phyloP scores from a whole-genome alignment of 306 rosid species.

The Nissolia schottii region DNA sequence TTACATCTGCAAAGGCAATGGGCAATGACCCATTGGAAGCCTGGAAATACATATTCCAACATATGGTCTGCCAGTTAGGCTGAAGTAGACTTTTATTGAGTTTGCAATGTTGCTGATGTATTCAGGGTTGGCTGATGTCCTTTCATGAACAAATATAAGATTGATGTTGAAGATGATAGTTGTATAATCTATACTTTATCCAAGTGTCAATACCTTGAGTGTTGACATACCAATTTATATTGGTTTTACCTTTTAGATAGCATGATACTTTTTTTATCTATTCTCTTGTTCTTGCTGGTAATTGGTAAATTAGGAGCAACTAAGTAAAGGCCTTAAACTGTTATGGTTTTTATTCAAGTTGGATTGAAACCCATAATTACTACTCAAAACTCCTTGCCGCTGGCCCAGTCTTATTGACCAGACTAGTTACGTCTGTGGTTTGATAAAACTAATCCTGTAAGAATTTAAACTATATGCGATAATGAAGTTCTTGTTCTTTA shows the following conservation, averaged over 20 bases:
- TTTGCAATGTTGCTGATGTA: background rate
- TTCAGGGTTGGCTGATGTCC: background rate
- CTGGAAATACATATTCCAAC: background rate
- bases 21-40: background rate
- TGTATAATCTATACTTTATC: background rate
- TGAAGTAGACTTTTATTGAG: background rate
- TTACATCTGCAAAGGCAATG: background rate
- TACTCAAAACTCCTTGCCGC: too few relatives aligned
- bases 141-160: background rate
- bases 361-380: background rate
- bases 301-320: background rate
- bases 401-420: background rate
- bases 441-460: background rate
- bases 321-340: background rate
- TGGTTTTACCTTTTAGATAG: background rate
- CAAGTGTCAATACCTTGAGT: background rate
- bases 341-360: background rate
- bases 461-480: background rate
- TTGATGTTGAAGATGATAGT: background rate
- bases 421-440: background rate
- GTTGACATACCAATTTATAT: background rate
- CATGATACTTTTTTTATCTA: too few relatives aligned
- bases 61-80: background rate
- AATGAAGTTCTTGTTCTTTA: background rate
- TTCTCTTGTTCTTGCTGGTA: conserved; percentile 2